A percentile compares a stretch with the other conserved stretches of the same genome.
phyloP scores from a whole-genome alignment of 768 basidiomycete species.

The Piloderma croceum region DNA sequence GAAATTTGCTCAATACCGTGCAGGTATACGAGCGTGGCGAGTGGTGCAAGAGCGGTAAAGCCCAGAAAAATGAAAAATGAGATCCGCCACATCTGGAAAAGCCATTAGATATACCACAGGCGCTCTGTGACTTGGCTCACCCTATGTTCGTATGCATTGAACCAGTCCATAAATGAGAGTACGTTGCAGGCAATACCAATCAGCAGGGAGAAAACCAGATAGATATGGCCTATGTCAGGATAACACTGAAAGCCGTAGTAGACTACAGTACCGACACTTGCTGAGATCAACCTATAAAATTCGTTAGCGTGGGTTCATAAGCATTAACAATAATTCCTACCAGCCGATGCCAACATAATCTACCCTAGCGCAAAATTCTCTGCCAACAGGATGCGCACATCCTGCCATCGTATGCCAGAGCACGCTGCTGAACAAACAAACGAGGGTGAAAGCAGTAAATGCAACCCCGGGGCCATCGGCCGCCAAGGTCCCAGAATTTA shows the following conservation, averaged over 20 bases:
- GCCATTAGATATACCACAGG: no score
- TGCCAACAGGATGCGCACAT: slow-evolving; percentile 70
- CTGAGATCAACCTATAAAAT: slow-evolving; percentile 69
- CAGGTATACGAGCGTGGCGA: slow-evolving; percentile 53
- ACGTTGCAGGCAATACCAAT: slow-evolving; percentile 73
- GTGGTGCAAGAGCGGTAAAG: slow-evolving; percentile 61
- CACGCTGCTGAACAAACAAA: slow-evolving; percentile 69
- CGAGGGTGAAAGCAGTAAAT: slow-evolving; percentile 67
- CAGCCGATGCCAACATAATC: slow-evolving; percentile 94
- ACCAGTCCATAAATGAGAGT: slow-evolving; percentile 86
- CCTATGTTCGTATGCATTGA: slow-evolving; percentile 71
- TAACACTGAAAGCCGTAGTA: slow-evolving; percentile 78
- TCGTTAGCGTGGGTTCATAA: no score
- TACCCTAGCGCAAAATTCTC: slow-evolving; percentile 80
- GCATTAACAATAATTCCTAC: no score
- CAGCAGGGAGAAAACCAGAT: slow-evolving; percentile 61
- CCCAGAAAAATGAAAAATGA: no score
- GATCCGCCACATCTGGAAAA: no score
- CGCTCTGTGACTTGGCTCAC: no score
- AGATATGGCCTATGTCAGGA: slow-evolving; percentile 49
- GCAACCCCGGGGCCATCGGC: slow-evolving; percentile 61
- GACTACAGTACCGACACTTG: slow-evolving; percentile 70
- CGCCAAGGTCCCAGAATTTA: slow-evolving; percentile 24
- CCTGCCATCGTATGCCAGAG: slow-evolving; percentile 87
- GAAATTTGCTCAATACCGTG: no score